Conservation (phyloP, 371 early-diverging fungal genomes). For the Funneliformis caledonium region DNA sequence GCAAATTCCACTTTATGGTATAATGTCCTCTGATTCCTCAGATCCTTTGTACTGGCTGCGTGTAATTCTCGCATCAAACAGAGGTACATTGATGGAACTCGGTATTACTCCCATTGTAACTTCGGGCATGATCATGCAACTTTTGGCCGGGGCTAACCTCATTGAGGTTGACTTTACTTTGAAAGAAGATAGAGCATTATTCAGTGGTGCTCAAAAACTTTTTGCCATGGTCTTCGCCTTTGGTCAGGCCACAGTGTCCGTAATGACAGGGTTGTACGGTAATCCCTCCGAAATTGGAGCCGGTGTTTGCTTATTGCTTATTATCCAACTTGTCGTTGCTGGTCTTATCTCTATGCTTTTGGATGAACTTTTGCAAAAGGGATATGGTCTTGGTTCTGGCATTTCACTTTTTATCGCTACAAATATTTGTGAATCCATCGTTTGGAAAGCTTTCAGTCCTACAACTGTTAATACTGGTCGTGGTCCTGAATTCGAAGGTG, state of each 20-base stretch:
- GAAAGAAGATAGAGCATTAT: conserved; percentile 98
- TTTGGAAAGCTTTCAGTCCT: conserved; percentile 99
- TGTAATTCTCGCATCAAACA: conserved; percentile 98
- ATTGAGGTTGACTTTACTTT: conserved; percentile 98
- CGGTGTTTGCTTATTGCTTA: conserved; percentile 90
- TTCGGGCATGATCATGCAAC: conserved; percentile 99
- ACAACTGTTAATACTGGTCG: conserved; percentile 96
- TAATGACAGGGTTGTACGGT: conserved; percentile 98
- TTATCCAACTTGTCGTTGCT: conserved; percentile 97
- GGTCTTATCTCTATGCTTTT: conserved; percentile 97
- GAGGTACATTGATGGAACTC: conserved; percentile 99
- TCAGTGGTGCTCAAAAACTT: conserved; percentile 98
- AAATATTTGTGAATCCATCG: conserved; percentile 99
- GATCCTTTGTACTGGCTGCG: conserved; percentile 99
- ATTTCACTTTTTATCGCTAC: conserved; percentile 99
- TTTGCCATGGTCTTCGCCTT: conserved; percentile 94
- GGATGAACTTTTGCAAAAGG: conserved; percentile 99
- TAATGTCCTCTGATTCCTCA: conserved; percentile 96
- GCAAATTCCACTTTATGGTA: conserved; percentile 99
- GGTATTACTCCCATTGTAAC: conserved; percentile 99
- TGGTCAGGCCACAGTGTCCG: conserved; percentile 97
- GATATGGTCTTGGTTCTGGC: conserved; percentile 99
- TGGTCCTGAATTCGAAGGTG: conserved; percentile 99
- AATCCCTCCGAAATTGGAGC: conserved; percentile 93
- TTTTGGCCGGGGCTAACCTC: conserved; percentile 95